These are phyloP conservation scores for Pseudogymnoascus sp. DNA, from an alignment of 2,329 filamentous ascomycete species.

Conservation along the genomic window DNA sequence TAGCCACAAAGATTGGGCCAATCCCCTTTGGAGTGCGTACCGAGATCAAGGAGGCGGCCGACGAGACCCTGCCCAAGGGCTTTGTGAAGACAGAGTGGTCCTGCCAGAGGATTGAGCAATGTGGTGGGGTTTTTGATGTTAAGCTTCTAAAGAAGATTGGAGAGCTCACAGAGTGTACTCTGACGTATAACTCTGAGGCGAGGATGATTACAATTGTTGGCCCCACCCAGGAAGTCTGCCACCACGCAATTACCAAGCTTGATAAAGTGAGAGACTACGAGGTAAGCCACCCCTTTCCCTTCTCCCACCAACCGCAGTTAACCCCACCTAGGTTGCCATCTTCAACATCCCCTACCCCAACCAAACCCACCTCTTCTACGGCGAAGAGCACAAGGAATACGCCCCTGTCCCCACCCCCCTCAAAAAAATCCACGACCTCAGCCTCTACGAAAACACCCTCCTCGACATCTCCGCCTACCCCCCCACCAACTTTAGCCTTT, in stretches of 20 bases:
- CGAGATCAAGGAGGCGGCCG: not conserved
- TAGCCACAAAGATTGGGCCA: not conserved
- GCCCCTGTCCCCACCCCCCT: slow-evolving; percentile 17
- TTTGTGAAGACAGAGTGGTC: slow-evolving; percentile 14
- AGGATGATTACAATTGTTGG: slow-evolving; percentile 18
- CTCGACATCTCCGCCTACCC: slow-evolving; percentile 14
- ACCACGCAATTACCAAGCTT: slow-evolving; percentile 19
- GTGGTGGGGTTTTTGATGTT: slow-evolving; percentile 14
- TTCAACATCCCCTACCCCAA: not conserved
- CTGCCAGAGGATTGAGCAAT: not conserved
- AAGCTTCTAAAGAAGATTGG: slow-evolving; percentile 12
- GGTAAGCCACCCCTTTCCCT: slow-evolving; percentile 14
- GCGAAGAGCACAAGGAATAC: slow-evolving; percentile 17
- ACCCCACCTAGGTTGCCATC: not conserved
- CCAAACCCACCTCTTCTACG: slow-evolving; percentile 20
- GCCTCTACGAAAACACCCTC: slow-evolving; percentile 22
- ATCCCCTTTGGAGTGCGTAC: not conserved
- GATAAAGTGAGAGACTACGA: slow-evolving; percentile 20
- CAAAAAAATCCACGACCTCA: slow-evolving; percentile 17
- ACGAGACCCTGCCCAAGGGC: not conserved
- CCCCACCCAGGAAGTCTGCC: slow-evolving; percentile 9
- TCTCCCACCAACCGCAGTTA: not conserved
- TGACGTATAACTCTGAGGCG: slow-evolving; percentile 15
- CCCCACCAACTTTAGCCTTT: not conserved
- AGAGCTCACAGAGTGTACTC: slow-evolving; percentile 17